phyloP scores from a whole-genome alignment of 495 filamentous ascomycete species.

The Apodospora peruviana region DNA sequence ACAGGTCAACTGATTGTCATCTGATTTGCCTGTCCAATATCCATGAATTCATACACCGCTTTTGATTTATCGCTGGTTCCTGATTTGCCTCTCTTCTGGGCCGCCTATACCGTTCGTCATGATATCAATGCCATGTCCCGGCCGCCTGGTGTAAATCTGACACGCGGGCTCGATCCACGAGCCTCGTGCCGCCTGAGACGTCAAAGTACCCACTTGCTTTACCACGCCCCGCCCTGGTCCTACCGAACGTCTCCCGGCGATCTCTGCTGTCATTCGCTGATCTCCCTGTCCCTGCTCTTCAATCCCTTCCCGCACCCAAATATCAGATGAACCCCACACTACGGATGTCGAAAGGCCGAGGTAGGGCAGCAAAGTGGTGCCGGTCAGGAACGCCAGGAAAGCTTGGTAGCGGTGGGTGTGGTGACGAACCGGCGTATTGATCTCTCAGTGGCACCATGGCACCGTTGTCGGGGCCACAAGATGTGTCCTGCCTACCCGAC shows the following conservation, averaged over 20 bases:
- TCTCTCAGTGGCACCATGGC: too few relatives aligned
- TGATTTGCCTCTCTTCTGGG: conserved; percentile 15
- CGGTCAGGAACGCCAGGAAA: conserved; percentile 8
- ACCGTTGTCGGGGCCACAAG: too few relatives aligned
- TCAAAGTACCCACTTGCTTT: background rate
- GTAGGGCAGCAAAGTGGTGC: conserved; percentile 1
- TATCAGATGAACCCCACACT: conserved; percentile 15
- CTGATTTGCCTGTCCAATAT: conserved; percentile 9
- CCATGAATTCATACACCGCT: conserved; percentile 2
- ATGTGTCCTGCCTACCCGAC: too few relatives aligned
- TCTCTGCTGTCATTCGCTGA: background rate
- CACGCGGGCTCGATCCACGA: conserved; percentile 18
- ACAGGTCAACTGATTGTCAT: conserved; percentile 17
- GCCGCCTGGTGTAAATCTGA: conserved; percentile 21
- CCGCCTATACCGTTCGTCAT: conserved; percentile 4
- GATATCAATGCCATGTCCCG: conserved; percentile 18
- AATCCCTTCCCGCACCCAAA: background rate
- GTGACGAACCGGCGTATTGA: background rate
- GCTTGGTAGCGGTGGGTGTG: conserved; percentile 1
- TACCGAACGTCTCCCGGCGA: too few relatives aligned
- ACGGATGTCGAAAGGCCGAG: conserved; percentile 12
- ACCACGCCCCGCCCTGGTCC: background rate
- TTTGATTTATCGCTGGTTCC: conserved; percentile 16
- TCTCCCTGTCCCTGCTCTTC: conserved; percentile 1
- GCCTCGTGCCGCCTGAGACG: conserved; percentile 11